Evolutionary conservation across 169 alveolate species (phyloP).

Genomic region (Cryptosporidium canis): DNA sequence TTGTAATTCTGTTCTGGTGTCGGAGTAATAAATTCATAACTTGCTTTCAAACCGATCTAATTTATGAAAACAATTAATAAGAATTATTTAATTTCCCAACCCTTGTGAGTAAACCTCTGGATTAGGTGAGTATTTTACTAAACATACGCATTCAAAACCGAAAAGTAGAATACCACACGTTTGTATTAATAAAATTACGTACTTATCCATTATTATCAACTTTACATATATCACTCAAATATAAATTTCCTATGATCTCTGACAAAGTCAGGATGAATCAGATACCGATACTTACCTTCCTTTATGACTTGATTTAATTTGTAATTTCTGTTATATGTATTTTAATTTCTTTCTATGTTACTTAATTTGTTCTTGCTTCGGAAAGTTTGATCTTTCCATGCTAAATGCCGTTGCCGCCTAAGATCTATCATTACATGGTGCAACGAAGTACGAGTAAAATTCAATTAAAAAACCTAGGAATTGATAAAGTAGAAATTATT

Average conservation of each 20-base stretch:
- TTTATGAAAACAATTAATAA: neutral
- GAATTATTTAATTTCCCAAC: neutral
- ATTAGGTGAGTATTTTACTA: neutral
- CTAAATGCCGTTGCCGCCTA: slow-evolving; percentile 31
- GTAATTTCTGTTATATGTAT: neutral
- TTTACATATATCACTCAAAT: neutral
- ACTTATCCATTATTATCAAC: neutral
- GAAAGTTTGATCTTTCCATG: slow-evolving; percentile 27
- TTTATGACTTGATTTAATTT: neutral
- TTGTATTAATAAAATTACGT: neutral
- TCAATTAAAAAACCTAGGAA: neutral
- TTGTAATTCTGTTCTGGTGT: slow-evolving; percentile 7
- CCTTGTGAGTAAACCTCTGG: neutral
- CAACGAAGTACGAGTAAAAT: neutral
- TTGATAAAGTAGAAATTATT: neutral
- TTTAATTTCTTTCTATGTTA: neutral
- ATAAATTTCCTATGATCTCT: neutral
- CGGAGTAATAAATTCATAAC: slow-evolving; percentile 11
- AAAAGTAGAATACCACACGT: neutral
- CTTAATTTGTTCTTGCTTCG: neutral
- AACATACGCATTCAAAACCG: neutral
- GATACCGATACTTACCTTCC: neutral
- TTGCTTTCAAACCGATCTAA: neutral
- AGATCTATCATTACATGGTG: slow-evolving; percentile 62
- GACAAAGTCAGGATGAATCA: neutral